These are phyloP conservation scores for Fusarium sp. DNA, from an alignment of 2,329 filamentous ascomycete species.

Conservation along the genomic window DNA sequence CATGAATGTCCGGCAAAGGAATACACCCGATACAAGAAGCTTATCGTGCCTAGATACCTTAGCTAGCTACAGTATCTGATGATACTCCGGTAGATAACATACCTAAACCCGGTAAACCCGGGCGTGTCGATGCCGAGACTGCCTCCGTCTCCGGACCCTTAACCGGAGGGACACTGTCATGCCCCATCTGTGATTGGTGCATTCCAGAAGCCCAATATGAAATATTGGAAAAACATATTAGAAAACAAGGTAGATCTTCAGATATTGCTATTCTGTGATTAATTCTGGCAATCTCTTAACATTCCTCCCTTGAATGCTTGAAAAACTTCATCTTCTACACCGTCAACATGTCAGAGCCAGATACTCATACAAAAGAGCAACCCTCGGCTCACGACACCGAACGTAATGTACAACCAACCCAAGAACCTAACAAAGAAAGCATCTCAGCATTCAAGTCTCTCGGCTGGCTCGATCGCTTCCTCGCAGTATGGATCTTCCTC, in stretches of 20 bases:
- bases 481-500: slow-evolving; percentile 81
- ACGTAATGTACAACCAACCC: background rate
- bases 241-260: slow-evolving; percentile 2
- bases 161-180: slow-evolving; percentile 43
- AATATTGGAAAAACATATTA: background rate
- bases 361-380: slow-evolving; percentile 6
- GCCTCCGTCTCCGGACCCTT: slow-evolving; percentile 3
- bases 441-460: slow-evolving; percentile 66
- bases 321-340: background rate
- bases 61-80: background rate
- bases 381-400: slow-evolving; percentile 22
- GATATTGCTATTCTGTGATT: background rate
- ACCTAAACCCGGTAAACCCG: too few relatives aligned
- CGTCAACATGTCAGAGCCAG: background rate
- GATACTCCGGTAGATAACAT: background rate
- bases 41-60: too few relatives aligned
- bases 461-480: slow-evolving; percentile 71
- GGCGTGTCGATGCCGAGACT: slow-evolving; percentile 5
- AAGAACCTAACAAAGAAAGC: background rate
- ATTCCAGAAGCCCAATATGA: background rate
- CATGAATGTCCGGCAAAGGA: too few relatives aligned
- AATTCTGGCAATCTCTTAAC: background rate
- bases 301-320: background rate
- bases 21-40: background rate
- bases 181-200: slow-evolving; percentile 40